Base-by-base conservation (phyloP, 192 early-diverging fungal species). In the Gryganskiella cystojenkinii region DNA sequence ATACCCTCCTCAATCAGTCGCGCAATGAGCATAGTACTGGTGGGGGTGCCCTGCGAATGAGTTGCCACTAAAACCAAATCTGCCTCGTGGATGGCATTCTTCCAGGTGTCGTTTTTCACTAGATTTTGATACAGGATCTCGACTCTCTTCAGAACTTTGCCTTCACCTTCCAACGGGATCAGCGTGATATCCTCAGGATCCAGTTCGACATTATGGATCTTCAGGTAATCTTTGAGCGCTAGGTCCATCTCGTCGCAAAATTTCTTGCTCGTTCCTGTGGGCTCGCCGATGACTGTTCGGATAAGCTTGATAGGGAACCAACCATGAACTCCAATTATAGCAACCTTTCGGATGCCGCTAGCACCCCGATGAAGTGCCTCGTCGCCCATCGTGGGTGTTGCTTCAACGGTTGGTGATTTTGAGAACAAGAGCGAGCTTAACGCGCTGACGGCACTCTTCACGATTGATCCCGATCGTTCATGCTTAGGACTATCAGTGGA, bases 41-140 rank as follows among this genome's bases (percentile, higher is more conserved):
- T 96, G 0, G 95, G 94, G 1, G 93, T 95, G 43, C 97, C 97
- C 80, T 99, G 97, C 28, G 92, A 93, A 79, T 99, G 97, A 1
- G 96, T 96, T 2, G 94, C 91, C 46, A 97, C 87, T 68, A 99
- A 87, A 14, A 99, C 87, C 1, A 92, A 84, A 79, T 97, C 93
- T 0, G 93, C 93, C 14, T 81, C 67, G 25, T 52, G 42, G 3
- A 86, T 30, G 9, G 84, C 80, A 19, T 79, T 68, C 20, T 44
- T 64, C 81, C 84, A 89, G 9, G 25, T 50, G 20, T 72, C 64
- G 31, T 85, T 85, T 14, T 84, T 75, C 37, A 92, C 71, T 45
- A 98, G 81, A 65, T 93, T 92, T 17, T 86, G 67, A 72, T 95
- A 92, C 25, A 97, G 82, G 33, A 92, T 74, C n/a, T 94, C 89